Conservation (phyloP, 768 basidiomycete genomes). For the Baorangia bicolor region DNA sequence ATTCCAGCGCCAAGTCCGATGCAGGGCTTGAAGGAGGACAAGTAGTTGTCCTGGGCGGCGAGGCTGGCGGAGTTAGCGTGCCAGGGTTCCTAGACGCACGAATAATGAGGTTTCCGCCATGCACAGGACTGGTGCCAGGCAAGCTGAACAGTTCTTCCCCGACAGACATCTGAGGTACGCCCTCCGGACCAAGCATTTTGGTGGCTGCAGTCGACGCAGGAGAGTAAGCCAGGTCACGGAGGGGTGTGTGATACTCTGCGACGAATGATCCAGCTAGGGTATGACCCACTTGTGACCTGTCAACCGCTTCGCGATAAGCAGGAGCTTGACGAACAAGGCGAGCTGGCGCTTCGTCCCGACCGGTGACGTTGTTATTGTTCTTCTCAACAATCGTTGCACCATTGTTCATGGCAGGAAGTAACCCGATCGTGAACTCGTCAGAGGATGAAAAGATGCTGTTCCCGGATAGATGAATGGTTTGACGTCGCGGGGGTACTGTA, state of each 20-base stretch:
- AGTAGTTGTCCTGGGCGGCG: not conserved
- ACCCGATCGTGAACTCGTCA: constrained; percentile 25
- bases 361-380: not conserved
- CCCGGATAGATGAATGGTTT: constrained; percentile 19
- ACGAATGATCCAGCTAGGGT: constrained; percentile 10
- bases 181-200: not conserved
- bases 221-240: constrained; percentile 5
- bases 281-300: not conserved
- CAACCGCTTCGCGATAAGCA: not conserved
- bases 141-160: constrained; percentile 1
- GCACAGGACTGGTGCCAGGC: constrained; percentile 16
- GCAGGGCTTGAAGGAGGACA: constrained; percentile 20
- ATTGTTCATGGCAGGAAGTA: not conserved
- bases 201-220: not conserved
- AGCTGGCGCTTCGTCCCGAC: not conserved
- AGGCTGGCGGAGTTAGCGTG: constrained; percentile 1
- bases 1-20: constrained; percentile 17
- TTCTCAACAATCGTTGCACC: not conserved
- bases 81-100: not conserved
- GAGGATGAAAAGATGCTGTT: constrained; percentile 34
- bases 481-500: constrained; percentile 1
- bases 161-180: constrained; percentile 1
- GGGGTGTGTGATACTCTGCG: constrained; percentile 16
- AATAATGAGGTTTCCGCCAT: not conserved
- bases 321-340: not conserved